Percentiles rank a stretch among this genome's conserved stretches.
These are phyloP conservation scores for Ulmus americana DNA, from an alignment of 331 rosid species.

Conservation along the genomic window DNA sequence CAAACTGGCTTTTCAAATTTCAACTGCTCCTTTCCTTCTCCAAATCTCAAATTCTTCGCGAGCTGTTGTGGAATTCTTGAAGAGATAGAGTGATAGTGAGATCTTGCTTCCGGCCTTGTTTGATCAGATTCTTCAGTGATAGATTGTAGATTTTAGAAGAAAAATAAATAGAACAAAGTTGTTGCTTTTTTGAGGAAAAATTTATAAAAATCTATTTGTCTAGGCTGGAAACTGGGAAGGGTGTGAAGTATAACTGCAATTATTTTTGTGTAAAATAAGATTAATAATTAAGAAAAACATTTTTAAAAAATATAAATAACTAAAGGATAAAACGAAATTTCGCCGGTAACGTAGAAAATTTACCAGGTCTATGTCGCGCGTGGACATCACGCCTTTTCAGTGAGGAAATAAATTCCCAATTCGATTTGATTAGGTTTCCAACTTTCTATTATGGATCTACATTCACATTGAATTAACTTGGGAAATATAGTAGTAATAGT, in stretches of 20 bases:
- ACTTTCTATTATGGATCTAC: too few relatives aligned
- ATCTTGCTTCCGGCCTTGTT: conserved; percentile 25
- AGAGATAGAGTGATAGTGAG: conserved; percentile 28
- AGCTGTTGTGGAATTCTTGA: conserved; percentile 5
- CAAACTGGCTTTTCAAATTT: conserved; percentile 13
- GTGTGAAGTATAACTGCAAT: conserved; percentile 21
- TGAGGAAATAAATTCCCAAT: too few relatives aligned
- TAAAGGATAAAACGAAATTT: too few relatives aligned
- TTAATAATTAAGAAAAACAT: not conserved
- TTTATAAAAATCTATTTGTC: not conserved
- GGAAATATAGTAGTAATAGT: too few relatives aligned
- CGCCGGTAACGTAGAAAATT: too few relatives aligned
- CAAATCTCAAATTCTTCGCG: conserved; percentile 11
- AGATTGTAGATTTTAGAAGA: too few relatives aligned
- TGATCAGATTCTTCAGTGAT: conserved; percentile 24
- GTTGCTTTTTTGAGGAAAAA: too few relatives aligned
- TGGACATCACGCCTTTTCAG: not conserved
- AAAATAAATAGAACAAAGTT: not conserved
- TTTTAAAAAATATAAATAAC: too few relatives aligned
- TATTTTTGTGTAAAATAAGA: conserved; percentile 17
- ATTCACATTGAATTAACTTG: too few relatives aligned
- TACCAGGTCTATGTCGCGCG: not conserved
- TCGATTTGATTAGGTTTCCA: too few relatives aligned
- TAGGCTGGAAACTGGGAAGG: not conserved
- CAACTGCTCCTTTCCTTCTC: conserved; percentile 17